These are phyloP conservation scores for Phylloporus sp. DNA, from an alignment of 768 basidiomycete species.

Conservation along the genomic window DNA sequence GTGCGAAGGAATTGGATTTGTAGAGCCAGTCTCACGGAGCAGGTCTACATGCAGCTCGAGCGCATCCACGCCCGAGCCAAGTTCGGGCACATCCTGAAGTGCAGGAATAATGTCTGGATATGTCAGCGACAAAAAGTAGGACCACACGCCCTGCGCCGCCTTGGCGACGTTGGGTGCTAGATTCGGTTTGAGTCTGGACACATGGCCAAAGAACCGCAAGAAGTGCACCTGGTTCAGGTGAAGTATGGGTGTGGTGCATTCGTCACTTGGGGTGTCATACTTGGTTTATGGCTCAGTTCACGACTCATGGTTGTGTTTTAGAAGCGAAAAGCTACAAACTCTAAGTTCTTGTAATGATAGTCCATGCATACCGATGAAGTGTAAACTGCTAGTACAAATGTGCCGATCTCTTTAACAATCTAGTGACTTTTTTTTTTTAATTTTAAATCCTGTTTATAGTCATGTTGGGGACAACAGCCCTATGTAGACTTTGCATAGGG, in stretches of 20 bases:
- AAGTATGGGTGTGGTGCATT: slow-evolving; percentile 76
- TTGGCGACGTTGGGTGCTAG: slow-evolving; percentile 46
- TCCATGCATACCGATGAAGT: no score
- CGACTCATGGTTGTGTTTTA: slow-evolving; percentile 1
- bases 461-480: no score
- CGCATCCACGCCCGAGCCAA: slow-evolving; percentile 84
- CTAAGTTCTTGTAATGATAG: no score
- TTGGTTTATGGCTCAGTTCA: neutral
- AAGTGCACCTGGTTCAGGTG: slow-evolving; percentile 73
- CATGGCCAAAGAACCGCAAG: slow-evolving; percentile 85
- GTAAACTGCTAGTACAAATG: no score
- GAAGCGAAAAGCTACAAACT: slow-evolving; percentile 24
- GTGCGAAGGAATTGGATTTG: slow-evolving; percentile 57
- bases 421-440: no score
- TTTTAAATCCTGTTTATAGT: no score
- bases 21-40: slow-evolving; percentile 51
- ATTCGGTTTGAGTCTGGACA: slow-evolving; percentile 72
- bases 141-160: slow-evolving; percentile 47
- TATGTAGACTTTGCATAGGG: no score
- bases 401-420: no score
- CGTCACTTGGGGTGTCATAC: slow-evolving; percentile 55
- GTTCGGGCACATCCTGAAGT: slow-evolving; percentile 61
- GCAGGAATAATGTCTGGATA: slow-evolving; percentile 82
- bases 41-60: slow-evolving; percentile 94
- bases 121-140: slow-evolving; percentile 90